Conservation (phyloP, 257 asterid species). For the Gentiana macrophylla region DNA sequence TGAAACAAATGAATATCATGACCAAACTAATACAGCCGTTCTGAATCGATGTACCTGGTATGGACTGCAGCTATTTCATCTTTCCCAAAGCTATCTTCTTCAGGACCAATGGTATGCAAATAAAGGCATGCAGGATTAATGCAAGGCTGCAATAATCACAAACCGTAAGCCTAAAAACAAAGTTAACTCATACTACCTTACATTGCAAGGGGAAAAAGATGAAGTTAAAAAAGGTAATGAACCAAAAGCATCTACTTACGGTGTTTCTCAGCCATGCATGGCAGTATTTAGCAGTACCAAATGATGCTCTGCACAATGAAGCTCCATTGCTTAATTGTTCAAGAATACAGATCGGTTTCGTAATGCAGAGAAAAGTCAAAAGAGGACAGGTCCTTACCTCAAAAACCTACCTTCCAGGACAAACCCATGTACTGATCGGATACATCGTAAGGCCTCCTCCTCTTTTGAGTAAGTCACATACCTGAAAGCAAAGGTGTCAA, state of each 20-base stretch:
- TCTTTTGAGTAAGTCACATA: constrained; percentile 81
- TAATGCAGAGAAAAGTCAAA: constrained; percentile 6
- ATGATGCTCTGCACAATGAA: constrained; percentile 70
- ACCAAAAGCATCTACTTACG: constrained; percentile 33
- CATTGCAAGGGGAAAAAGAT: constrained; percentile 2
- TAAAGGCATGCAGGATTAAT: constrained; percentile 80
- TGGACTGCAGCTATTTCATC: constrained; percentile 96
- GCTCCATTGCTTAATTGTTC: constrained; percentile 2
- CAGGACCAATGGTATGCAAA: constrained; percentile 84
- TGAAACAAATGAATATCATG: background rate
- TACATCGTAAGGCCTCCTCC: constrained; percentile 91
- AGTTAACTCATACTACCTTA: too few species aligned
- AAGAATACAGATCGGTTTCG: constrained; percentile 2
- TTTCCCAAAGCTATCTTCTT: constrained; percentile 92
- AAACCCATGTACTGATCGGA: constrained; percentile 88
- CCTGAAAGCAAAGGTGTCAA: constrained; percentile 29
- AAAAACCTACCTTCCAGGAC: constrained; percentile 70
- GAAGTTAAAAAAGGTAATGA: constrained; percentile 1
- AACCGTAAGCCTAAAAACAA: constrained; percentile 8
- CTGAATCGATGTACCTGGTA: constrained; percentile 46
- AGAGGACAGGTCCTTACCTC: constrained; percentile 42
- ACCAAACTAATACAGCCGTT: too few species aligned
- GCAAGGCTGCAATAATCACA: constrained; percentile 67
- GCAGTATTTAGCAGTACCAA: constrained; percentile 97
- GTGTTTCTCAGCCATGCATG: constrained; percentile 92